A percentile compares a stretch with the other conserved stretches of the same genome.
Conservation (phyloP, 345 rosid genomes). For the Hypericum perforatum region DNA sequence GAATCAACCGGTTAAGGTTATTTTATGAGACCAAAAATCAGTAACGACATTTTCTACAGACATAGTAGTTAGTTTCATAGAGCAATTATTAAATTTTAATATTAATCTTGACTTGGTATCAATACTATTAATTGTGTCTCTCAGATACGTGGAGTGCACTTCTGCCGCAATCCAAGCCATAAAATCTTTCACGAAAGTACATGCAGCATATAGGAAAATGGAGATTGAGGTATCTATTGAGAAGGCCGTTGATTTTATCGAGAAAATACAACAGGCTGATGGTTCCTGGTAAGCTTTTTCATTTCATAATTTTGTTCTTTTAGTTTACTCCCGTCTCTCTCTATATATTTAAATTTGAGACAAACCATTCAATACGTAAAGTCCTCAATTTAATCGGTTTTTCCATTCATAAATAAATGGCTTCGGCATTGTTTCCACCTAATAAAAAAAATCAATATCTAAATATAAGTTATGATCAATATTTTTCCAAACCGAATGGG, state of each 20-base stretch:
- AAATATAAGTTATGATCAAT: too few relatives aligned
- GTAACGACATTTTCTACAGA: neutral
- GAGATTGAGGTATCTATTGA: constrained; percentile 33
- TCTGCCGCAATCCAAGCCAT: constrained; percentile 65
- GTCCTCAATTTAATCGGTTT: too few relatives aligned
- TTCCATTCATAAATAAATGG: too few relatives aligned
- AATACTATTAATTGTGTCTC: neutral
- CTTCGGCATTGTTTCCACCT: too few relatives aligned
- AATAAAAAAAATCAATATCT: too few relatives aligned
- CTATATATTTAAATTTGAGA: neutral
- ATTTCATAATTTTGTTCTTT: neutral
- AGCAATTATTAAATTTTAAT: too few relatives aligned
- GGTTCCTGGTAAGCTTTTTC: constrained; percentile 51
- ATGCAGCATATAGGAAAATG: constrained; percentile 25
- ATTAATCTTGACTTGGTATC: too few relatives aligned
- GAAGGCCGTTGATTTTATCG: constrained; percentile 42
- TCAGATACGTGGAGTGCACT: constrained; percentile 73
- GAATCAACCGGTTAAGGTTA: neutral
- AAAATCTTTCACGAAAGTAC: constrained; percentile 17
- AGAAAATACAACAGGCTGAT: constrained; percentile 38
- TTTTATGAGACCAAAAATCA: neutral
- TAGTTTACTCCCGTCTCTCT: neutral
- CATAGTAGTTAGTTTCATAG: too few relatives aligned
- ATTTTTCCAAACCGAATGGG: too few relatives aligned
- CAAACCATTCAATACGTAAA: too few relatives aligned